Evolutionary conservation across 306 rosid genomes (phyloP).

Genomic region (Cucumis sativus): DNA sequence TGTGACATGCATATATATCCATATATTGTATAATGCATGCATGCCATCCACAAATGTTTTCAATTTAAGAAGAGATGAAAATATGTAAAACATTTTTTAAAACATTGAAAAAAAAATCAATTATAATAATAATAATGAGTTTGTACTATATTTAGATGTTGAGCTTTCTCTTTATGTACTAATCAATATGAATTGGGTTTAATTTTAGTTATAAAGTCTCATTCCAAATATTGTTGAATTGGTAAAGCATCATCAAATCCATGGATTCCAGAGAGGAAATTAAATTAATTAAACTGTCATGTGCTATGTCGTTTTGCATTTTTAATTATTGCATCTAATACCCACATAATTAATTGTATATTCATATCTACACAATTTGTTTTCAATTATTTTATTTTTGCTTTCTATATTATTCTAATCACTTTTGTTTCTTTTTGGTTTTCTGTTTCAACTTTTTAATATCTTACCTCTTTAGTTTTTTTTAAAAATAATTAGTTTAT

Average conservation of each 20-base stretch:
- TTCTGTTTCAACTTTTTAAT: not conserved
- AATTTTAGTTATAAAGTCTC: not conserved
- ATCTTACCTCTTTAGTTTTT: not conserved
- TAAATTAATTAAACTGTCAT: not conserved
- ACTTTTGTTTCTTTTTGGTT: not conserved
- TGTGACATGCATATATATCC: too few species aligned
- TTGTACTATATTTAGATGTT: not conserved
- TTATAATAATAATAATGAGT: not conserved
- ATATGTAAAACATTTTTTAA: too few species aligned
- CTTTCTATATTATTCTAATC: not conserved
- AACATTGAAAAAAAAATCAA: too few species aligned
- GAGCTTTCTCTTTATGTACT: not conserved
- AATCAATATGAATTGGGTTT: not conserved
- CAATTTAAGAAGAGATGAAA: too few species aligned
- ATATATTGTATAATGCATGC: too few species aligned
- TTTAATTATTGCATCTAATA: not conserved
- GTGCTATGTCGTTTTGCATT: not conserved
- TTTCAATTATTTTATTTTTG: not conserved
- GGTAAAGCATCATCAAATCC: not conserved
- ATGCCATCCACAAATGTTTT: too few species aligned
- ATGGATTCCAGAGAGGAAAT: not conserved
- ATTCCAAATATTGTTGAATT: not conserved
- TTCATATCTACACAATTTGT: not conserved
- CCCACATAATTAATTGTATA: not conserved
- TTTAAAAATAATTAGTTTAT: not conserved